Percentiles rank a stretch among this genome's conserved stretches.
These are phyloP conservation scores for Lepidopterella palustris DNA, from an alignment of 495 filamentous ascomycete genomes.

Conservation along the genomic window DNA sequence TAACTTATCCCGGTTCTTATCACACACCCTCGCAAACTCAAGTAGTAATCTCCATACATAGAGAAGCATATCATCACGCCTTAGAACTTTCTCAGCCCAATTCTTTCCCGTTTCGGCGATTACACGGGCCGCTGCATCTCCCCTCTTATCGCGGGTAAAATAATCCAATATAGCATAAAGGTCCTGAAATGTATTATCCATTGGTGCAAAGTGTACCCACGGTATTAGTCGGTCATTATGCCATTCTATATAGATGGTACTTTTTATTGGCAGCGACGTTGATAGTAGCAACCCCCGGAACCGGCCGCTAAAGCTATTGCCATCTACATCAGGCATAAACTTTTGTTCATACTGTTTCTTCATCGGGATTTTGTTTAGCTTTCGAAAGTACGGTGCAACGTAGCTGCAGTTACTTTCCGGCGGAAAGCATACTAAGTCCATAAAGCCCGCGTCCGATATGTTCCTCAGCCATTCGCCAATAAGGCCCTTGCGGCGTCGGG, in stretches of 20 bases:
- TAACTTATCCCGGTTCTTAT: too few relatives aligned
- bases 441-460: slow-evolving; percentile 31
- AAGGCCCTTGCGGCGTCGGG: background rate
- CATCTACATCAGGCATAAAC: slow-evolving; percentile 39
- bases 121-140: too few relatives aligned
- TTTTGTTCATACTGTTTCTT: slow-evolving; percentile 31
- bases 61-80: background rate
- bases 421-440: slow-evolving; percentile 33
- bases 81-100: background rate
- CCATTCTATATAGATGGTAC: slow-evolving; percentile 39
- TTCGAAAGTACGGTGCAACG: slow-evolving; percentile 26
- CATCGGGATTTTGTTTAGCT: slow-evolving; percentile 12
- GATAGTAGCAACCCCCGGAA: slow-evolving; percentile 28
- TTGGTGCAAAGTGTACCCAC: slow-evolving; percentile 56
- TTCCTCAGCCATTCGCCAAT: slow-evolving; percentile 29
- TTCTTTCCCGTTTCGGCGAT: background rate
- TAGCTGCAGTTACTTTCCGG: slow-evolving; percentile 28
- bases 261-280: slow-evolving; percentile 34
- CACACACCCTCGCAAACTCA: too few relatives aligned
- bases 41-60: too few relatives aligned
- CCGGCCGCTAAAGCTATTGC: slow-evolving; percentile 33
- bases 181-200: slow-evolving; percentile 76
- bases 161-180: slow-evolving; percentile 73
- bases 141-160: slow-evolving; percentile 52
- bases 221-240: slow-evolving; percentile 35